These are phyloP conservation scores for Bruguiera hainesii DNA, from an alignment of 441 rosid genomes.

Conservation along the genomic window DNA sequence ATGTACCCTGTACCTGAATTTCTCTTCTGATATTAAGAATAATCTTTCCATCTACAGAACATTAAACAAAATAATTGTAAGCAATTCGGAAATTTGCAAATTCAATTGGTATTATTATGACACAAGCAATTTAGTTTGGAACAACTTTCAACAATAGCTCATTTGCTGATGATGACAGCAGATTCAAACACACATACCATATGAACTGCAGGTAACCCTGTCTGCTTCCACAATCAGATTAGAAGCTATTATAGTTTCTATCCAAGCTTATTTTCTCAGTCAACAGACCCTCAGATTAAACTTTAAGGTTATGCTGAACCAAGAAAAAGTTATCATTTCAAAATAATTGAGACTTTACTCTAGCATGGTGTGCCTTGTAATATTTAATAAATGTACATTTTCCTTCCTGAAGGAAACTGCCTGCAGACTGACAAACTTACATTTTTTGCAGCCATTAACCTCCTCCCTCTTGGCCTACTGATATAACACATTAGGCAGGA, in stretches of 20 bases:
- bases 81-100: conserved; percentile 18
- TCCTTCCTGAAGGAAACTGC: not conserved
- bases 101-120: conserved; percentile 2
- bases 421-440: not conserved
- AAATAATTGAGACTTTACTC: not conserved
- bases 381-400: not conserved
- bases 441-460: not conserved
- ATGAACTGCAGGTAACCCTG: not conserved
- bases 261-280: not conserved
- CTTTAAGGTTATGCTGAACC: not conserved
- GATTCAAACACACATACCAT: not conserved
- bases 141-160: not conserved
- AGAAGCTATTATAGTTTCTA: not conserved
- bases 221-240: conserved; percentile 3
- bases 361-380: not conserved
- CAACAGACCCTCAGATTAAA: not conserved
- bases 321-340: not conserved
- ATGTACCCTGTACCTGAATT: conserved; percentile 5
- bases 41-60: conserved; percentile 29
- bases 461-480: not conserved
- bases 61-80: conserved; percentile 24
- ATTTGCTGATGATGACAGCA: conserved; percentile 1
- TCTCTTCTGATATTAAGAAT: not conserved
- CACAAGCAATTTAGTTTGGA: not conserved
- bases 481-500: not conserved